Base-by-base conservation (phyloP, 108 stramenopile species). In the Nannochloropsis gaditana region DNA sequence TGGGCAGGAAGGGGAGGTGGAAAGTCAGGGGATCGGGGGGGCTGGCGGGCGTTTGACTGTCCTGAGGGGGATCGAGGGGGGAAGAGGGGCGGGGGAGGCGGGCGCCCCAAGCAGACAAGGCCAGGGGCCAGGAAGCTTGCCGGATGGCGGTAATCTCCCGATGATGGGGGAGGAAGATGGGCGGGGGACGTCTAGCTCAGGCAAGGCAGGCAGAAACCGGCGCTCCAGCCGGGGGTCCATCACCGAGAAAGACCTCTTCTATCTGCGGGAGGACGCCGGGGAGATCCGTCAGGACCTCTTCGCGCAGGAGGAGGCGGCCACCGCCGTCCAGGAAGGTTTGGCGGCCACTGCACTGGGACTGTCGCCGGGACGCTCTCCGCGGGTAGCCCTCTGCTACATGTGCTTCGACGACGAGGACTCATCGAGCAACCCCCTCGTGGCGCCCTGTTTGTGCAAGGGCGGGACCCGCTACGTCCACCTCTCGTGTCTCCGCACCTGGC, bases 381-480 rank as follows among this genome's bases (percentile, higher is more conserved):
- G 59, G 6, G 59, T 73, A 15, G 8, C 8, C 8, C 80, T 41
- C 15, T 87, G 87, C 87, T 87, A 87, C 84, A 87, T 87, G 87
- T 87, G 87, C 84, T 84, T 82, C 44, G 87, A 87, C 41, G 82
- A 83, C 19, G 83, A 87, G 17, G 47, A 87, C 43, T 10, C 84
- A 17, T 19, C 2, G 43, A 44, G 44, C 21, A 83, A 87, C 41
- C 84, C 84, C 5, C 45, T 87, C 9, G 87, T 90, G n/a, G 91
- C 91, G 11, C 91, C 91, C 9, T 91, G 91, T 50, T 84, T 90
- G 42, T 91, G 91, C 47, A 90, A 90, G 44, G 90, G 91, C n/a
- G 91, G 90, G 79, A 91, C 91, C 21, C 88, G 90, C 15, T 91
- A 89, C 73, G 87, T 90, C 45, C 91, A 91, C 81, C 90, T 91